Evolutionary conservation across 192 early-diverging fungal species (phyloP).

Genomic region (Coemansia sp.): DNA sequence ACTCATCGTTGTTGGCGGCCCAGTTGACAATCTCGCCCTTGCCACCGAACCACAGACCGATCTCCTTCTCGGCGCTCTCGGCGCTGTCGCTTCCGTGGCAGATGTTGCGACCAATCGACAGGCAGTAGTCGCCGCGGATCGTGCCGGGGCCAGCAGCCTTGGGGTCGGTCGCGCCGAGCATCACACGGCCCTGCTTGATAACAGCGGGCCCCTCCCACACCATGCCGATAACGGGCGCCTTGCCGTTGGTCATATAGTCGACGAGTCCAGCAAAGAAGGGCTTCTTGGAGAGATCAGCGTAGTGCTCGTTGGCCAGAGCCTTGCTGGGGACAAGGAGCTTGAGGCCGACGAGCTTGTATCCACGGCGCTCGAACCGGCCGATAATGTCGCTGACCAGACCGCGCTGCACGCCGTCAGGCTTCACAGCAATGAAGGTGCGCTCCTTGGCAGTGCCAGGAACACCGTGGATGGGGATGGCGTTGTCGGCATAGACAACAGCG

Average conservation of each 20-base stretch:
- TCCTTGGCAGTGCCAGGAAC: conserved; percentile 61
- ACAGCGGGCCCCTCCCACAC: conserved; percentile 86
- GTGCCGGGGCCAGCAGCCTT: conserved; percentile 81
- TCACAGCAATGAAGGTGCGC: conserved; percentile 75
- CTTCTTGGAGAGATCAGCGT: conserved; percentile 76
- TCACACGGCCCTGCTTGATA: conserved; percentile 79
- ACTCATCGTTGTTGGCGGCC: conserved; percentile 62
- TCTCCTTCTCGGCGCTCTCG: conserved; percentile 80
- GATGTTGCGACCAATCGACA: conserved; percentile 76
- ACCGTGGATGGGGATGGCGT: conserved; percentile 51
- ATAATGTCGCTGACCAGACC: conserved; percentile 86
- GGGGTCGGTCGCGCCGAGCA: conserved; percentile 94
- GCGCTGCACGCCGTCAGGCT: conserved; percentile 86
- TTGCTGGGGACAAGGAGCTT: conserved; percentile 68
- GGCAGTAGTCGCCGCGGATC: conserved; percentile 85
- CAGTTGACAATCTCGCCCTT: conserved; percentile 62
- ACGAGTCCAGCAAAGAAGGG: conserved; percentile 90
- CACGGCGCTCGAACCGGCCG: conserved; percentile 80
- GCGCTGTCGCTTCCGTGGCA: conserved; percentile 87
- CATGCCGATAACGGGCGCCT: conserved; percentile 78
- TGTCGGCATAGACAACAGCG: conserved; percentile 34
- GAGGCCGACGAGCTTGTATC: conserved; percentile 88
- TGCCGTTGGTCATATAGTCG: conserved; percentile 89
- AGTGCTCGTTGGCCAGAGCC: conserved; percentile 79
- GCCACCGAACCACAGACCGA: conserved; percentile 71